Evolutionary conservation across 805 yeast species (phyloP).

Genomic region (Kuraishia borneana): DNA sequence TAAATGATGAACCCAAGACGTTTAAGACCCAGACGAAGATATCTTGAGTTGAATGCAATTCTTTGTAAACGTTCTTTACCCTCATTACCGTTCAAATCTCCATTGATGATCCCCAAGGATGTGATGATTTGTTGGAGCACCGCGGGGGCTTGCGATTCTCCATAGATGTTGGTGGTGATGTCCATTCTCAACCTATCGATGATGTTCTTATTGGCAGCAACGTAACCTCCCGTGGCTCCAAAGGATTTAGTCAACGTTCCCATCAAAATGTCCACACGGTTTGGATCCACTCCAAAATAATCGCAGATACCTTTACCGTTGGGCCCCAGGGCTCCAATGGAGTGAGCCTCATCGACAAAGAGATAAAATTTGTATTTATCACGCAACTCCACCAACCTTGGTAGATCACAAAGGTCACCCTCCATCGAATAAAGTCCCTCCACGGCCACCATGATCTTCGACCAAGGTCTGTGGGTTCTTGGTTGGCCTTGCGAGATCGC

Average conservation of each 20-base stretch:
- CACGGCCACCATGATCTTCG: conserved; percentile 70
- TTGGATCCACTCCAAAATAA: conserved; percentile 72
- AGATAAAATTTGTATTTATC: conserved; percentile 81
- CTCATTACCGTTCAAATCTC: conserved; percentile 83
- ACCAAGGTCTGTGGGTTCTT: conserved; percentile 93
- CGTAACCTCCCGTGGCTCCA: conserved; percentile 98
- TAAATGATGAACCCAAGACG: conserved; percentile 88
- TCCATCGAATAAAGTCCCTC: conserved; percentile 93
- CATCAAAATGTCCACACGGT: conserved; percentile 78
- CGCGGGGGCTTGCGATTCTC: conserved; percentile 86
- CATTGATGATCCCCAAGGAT: conserved; percentile 68
- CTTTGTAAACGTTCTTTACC: conserved; percentile 86
- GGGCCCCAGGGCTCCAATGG: conserved; percentile 98
- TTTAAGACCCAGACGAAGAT: conserved; percentile 80
- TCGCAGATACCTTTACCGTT: conserved; percentile 93
- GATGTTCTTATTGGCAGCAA: conserved; percentile 62
- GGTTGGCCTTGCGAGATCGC: conserved; percentile 93
- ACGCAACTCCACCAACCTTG: conserved; percentile 59
- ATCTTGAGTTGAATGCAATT: conserved; percentile 92
- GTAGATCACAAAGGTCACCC: conserved; percentile 81
- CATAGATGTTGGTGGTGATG: conserved; percentile 61
- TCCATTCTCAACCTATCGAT: conserved; percentile 68
- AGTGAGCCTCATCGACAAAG: conserved; percentile 96
- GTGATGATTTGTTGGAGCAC: conserved; percentile 81
- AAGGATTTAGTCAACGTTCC: conserved; percentile 96